Base-by-base conservation (phyloP, 169 alveolate genomes). In the Plasmodium sp. region DNA sequence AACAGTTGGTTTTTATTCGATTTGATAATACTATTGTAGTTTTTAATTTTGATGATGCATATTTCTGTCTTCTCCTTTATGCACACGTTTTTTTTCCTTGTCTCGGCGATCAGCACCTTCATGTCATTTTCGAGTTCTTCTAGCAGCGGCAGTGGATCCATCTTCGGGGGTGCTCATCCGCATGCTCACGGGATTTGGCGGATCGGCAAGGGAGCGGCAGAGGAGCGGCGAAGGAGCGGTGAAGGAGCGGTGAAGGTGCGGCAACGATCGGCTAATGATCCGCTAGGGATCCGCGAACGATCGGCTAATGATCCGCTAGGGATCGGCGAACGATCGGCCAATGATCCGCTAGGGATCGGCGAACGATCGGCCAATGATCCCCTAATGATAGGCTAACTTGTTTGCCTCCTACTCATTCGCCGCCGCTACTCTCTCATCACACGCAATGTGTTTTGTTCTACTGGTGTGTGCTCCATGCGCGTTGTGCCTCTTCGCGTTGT, bases 61-160 rank as follows among this genome's bases (percentile, higher is more conserved):
- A 88, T 88, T 88, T 88, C 94, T 7, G 82, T 88, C 72, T 88
- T 79, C 31, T 88, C 94, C 48, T 88, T 88, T 79, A 88, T 81
- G 54, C 83, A 81, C 33, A 88, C 83, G 9, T 88, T 88, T 81
- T 74, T 88, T 45, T 88, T 88, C 54, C 72, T 88, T 27, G 90
- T 58, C 74, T 88, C 94, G 7, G 41, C 14, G 36, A 80, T 88
- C 67, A 88, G 41, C 73, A 81, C 81, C 51, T 79, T 71, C 83
- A 88, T 79, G 39, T 88, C 94, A 88, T 88, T 79, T 79, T 88
- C 85, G 27, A 88, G 51, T 41, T 88, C 94, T 58, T 88, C 91
- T 36, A 88, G 73, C 56, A 88, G 16, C 22, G 83, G 62, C 58
- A 80, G 43, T 22, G 84, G 74, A 74, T 88, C 90, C 94, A 88